Evolutionary conservation across 805 yeast species (phyloP).

Genomic region (Wickerhamiella parazyma): DNA sequence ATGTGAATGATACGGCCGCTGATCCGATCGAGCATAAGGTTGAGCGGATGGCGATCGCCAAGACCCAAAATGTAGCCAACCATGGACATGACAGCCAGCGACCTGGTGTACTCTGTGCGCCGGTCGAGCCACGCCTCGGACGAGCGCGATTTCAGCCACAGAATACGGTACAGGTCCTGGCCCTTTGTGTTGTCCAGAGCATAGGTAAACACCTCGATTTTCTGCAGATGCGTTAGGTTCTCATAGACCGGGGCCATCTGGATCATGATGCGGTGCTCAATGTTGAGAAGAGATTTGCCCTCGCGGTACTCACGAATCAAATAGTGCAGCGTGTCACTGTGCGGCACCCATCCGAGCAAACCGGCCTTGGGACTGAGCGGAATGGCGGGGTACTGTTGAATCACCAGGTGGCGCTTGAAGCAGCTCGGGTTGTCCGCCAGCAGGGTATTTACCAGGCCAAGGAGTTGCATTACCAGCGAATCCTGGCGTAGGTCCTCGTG

Average conservation of each 20-base stretch:
- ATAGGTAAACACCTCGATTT: conserved; percentile 92
- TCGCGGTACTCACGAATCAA: conserved; percentile 87
- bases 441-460: conserved; percentile 86
- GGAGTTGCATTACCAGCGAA: conserved; percentile 92
- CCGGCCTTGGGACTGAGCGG: conserved; percentile 98
- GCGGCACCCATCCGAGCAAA: conserved; percentile 90
- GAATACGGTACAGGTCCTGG: conserved; percentile 85
- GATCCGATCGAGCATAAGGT: conserved; percentile 82
- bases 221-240: conserved; percentile 71
- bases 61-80: conserved; percentile 92
- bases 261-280: conserved; percentile 88
- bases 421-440: conserved; percentile 86
- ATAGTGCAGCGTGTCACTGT: conserved; percentile 92
- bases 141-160: conserved; percentile 92
- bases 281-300: conserved; percentile 73
- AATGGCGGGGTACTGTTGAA: conserved; percentile 83
- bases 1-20: conserved; percentile 95
- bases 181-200: conserved; percentile 93
- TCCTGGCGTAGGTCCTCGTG: conserved; percentile 98
- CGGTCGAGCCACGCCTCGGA: conserved; percentile 98
- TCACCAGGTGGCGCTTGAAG: conserved; percentile 87
- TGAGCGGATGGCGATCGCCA: conserved; percentile 97
- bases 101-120: conserved; percentile 89
- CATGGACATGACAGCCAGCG: conserved; percentile 97
- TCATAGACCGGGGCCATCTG: conserved; percentile 98